phyloP scores from a whole-genome alignment of 2,329 filamentous ascomycete species.

The Plenodomus lindquistii region DNA sequence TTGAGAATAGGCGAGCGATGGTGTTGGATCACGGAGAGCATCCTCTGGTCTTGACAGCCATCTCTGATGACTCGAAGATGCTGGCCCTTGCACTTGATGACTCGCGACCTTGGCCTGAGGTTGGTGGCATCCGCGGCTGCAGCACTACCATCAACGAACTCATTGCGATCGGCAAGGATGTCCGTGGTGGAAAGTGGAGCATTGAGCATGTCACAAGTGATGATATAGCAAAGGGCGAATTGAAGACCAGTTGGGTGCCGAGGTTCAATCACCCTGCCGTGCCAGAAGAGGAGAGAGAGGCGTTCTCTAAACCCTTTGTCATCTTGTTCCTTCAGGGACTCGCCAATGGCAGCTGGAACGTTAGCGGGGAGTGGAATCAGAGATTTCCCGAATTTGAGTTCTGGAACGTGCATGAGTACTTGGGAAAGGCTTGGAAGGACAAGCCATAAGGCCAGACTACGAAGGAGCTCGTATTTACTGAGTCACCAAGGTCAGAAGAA shows the following conservation, averaged over 20 bases:
- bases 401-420: constrained; percentile 47
- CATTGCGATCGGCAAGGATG: constrained; percentile 30
- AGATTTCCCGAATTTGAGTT: constrained; percentile 53
- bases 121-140: constrained; percentile 32
- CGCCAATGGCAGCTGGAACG: constrained; percentile 49
- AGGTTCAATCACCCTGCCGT: constrained; percentile 40
- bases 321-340: constrained; percentile 50
- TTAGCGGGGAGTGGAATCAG: constrained; percentile 52
- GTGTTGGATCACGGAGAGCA: constrained; percentile 32
- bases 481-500: too few species aligned
- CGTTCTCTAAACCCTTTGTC: constrained; percentile 44
- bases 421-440: constrained; percentile 48
- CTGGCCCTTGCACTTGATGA: constrained; percentile 33
- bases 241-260: constrained; percentile 50
- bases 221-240: constrained; percentile 53
- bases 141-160: constrained; percentile 32
- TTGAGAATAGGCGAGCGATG: constrained; percentile 31
- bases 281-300: constrained; percentile 38
- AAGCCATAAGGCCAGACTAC: constrained; percentile 30
- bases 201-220: constrained; percentile 52
- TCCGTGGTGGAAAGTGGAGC: constrained; percentile 35
- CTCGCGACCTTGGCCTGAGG: constrained; percentile 25
- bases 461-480: too few species aligned
- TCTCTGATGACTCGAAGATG: constrained; percentile 30
- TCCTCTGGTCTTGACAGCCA: constrained; percentile 31